Percentiles rank a stretch among this genome's conserved stretches.
Evolutionary conservation across 1,284 basidiomycete species (phyloP).

Genomic region (Heliocybe sulcata): DNA sequence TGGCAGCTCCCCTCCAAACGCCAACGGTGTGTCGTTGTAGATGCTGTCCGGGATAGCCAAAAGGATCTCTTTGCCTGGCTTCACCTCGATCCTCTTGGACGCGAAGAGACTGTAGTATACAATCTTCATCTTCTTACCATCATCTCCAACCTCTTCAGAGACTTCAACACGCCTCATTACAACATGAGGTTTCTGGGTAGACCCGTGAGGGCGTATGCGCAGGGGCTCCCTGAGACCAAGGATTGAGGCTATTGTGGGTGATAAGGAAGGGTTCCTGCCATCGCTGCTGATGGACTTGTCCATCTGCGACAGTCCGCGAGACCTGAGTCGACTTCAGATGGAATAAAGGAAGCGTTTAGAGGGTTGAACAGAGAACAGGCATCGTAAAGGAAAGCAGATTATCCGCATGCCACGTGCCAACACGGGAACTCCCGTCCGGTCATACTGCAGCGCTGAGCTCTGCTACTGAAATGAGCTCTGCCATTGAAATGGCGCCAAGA

Average conservation of each 20-base stretch:
- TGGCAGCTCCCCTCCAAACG: conserved; percentile 44
- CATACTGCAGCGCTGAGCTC: too few species aligned
- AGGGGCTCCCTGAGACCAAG: conserved; percentile 47
- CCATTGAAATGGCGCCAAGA: too few species aligned
- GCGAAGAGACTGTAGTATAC: conserved; percentile 56
- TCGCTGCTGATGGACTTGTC: neutral
- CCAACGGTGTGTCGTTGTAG: conserved; percentile 45
- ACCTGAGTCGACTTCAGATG: neutral
- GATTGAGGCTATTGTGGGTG: conserved; percentile 30
- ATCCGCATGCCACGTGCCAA: neutral
- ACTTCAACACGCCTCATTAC: conserved; percentile 47
- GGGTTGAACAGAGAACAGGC: neutral
- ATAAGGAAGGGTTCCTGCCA: neutral
- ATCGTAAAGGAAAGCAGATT: neutral
- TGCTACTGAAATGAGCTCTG: too few species aligned
- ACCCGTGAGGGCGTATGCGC: conserved; percentile 49
- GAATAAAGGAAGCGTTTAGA: neutral
- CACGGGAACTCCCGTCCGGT: neutral
- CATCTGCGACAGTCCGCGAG: neutral
- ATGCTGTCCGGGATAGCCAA: conserved; percentile 46
- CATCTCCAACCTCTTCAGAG: conserved; percentile 34
- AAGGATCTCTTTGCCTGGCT: conserved; percentile 59
- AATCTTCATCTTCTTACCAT: conserved; percentile 22
- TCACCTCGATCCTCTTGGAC: conserved; percentile 57
- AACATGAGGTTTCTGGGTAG: conserved; percentile 51